Evolutionary conservation across 768 basidiomycete genomes (phyloP).

Genomic region (Amanita rubescens): DNA sequence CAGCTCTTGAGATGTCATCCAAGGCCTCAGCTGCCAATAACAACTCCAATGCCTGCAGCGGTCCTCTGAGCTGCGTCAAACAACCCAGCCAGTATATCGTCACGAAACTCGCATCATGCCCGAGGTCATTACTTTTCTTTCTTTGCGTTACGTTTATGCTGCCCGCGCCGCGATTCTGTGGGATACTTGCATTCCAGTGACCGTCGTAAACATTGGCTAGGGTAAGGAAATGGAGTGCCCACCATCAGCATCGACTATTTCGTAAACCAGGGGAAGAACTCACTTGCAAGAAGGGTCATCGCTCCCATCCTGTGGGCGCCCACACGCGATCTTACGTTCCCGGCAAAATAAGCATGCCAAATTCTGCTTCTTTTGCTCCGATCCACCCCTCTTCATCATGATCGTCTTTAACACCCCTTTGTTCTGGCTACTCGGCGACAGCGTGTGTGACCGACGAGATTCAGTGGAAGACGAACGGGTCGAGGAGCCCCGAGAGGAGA

Average conservation of each 20-base stretch:
- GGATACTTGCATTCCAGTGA: constrained; percentile 46
- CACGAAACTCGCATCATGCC: background rate
- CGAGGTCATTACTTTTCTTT: background rate
- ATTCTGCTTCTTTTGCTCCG: constrained; percentile 20
- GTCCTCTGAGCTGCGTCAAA: too few relatives aligned
- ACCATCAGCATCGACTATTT: background rate
- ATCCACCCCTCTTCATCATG: constrained; percentile 5
- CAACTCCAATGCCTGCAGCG: too few relatives aligned
- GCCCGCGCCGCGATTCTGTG: constrained; percentile 24
- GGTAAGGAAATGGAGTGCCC: background rate
- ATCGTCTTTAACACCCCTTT: constrained; percentile 6
- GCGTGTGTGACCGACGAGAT: constrained; percentile 2
- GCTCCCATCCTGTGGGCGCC: constrained; percentile 26
- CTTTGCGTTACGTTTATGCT: constrained; percentile 8
- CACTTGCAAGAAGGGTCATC: constrained; percentile 45
- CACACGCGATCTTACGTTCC: constrained; percentile 36
- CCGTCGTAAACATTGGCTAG: constrained; percentile 44
- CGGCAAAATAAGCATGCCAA: constrained; percentile 34
- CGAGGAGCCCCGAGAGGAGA: background rate
- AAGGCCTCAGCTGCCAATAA: too few relatives aligned
- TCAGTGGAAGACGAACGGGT: background rate
- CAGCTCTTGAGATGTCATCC: too few relatives aligned
- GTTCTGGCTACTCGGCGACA: background rate
- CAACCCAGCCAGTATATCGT: too few relatives aligned
- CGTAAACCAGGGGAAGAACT: constrained; percentile 14